Conservation (phyloP, 1,139 yeast species). For the Taphrina betulina region DNA sequence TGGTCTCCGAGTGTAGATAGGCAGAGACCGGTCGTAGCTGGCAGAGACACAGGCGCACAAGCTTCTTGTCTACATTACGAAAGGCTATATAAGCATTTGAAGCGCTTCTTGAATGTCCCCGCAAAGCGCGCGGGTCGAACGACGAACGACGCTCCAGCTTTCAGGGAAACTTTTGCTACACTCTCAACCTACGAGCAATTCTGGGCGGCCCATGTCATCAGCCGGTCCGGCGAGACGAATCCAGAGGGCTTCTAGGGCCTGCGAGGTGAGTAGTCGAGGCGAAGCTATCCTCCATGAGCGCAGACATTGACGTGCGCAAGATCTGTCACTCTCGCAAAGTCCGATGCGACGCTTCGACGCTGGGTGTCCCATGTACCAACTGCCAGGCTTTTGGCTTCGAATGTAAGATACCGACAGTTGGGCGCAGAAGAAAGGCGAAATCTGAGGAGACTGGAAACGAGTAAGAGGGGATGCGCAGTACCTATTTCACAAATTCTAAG, state of each 20-base stretch:
- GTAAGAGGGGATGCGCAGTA: neutral
- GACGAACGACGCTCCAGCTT: too few species aligned
- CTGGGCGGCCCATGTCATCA: too few species aligned
- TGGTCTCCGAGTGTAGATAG: too few species aligned
- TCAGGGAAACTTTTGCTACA: too few species aligned
- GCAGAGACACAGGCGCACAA: too few species aligned
- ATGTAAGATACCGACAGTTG: conserved; percentile 27
- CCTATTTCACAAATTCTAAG: neutral
- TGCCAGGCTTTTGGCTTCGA: conserved; percentile 33
- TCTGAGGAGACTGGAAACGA: conserved; percentile 4
- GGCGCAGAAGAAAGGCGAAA: conserved; percentile 11
- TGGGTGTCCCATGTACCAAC: conserved; percentile 33
- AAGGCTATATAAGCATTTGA: too few species aligned
- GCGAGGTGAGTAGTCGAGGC: conserved; percentile 18
- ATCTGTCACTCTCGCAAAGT: conserved; percentile 32
- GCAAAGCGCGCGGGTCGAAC: too few species aligned
- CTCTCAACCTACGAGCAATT: too few species aligned
- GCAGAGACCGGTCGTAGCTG: too few species aligned
- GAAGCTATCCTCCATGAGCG: too few species aligned
- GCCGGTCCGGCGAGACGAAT: conserved; percentile 19
- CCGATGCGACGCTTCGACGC: conserved; percentile 33
- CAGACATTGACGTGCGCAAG: conserved; percentile 7
- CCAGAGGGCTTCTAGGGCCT: conserved; percentile 31
- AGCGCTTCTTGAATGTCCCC: too few species aligned
- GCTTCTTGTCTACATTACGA: too few species aligned